Evolutionary conservation across 495 filamentous ascomycete species (phyloP).

Genomic region (Cercophora scortea): DNA sequence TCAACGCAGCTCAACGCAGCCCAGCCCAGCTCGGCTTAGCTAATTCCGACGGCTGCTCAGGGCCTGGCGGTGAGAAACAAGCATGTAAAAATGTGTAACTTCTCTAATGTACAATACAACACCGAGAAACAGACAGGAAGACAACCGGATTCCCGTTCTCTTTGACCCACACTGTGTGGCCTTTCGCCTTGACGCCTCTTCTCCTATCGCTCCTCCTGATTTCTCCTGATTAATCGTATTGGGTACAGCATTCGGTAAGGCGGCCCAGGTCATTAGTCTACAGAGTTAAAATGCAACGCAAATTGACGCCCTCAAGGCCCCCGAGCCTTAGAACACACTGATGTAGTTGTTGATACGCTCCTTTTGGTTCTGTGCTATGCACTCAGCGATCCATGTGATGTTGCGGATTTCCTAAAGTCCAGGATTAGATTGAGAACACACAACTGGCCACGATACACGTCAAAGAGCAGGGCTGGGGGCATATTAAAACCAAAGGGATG

Average conservation of each 20-base stretch:
- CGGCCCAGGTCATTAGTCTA: slow-evolving; percentile 19
- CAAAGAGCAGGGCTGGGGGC: too few species aligned
- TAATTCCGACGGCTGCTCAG: too few species aligned
- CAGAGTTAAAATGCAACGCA: slow-evolving; percentile 14
- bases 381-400: slow-evolving; percentile 99
- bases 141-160: too few species aligned
- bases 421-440: background rate
- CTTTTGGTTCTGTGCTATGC: slow-evolving; percentile 99
- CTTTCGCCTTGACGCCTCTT: slow-evolving; percentile 17
- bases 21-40: too few species aligned
- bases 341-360: slow-evolving; percentile 98
- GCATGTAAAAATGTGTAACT: slow-evolving; percentile 14
- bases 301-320: background rate
- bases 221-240: slow-evolving; percentile 11
- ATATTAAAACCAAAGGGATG: too few species aligned
- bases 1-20: too few species aligned
- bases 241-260: background rate
- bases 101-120: slow-evolving; percentile 29
- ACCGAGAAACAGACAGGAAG: slow-evolving; percentile 11
- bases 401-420: slow-evolving; percentile 87
- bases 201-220: background rate
- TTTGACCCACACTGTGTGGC: slow-evolving; percentile 1
- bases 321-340: slow-evolving; percentile 67
- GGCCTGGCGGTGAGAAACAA: background rate
- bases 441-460: too few species aligned